Conservation (phyloP, 2,329 filamentous ascomycete genomes). For the Fusarium tjaetaba region DNA sequence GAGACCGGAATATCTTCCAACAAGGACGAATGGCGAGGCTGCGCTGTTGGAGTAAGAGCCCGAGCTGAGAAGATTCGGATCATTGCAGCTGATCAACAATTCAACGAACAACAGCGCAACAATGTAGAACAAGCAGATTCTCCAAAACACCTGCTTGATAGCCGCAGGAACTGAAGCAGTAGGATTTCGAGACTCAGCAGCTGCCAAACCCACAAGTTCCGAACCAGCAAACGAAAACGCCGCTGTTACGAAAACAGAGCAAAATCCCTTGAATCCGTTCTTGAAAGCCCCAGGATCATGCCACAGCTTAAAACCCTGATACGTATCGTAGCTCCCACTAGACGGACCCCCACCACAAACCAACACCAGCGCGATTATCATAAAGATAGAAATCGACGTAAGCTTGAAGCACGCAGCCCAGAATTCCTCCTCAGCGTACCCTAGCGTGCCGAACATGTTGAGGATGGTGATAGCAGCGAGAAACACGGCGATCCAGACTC, state of each 20-base stretch:
- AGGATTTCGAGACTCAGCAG: constrained; percentile 74
- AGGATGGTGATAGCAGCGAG: constrained; percentile 60
- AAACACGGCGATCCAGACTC: constrained; percentile 58
- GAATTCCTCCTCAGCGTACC: constrained; percentile 67
- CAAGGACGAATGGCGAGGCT: constrained; percentile 61
- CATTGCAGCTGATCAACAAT: constrained; percentile 55
- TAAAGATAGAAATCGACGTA: constrained; percentile 66
- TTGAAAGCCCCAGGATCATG: constrained; percentile 63
- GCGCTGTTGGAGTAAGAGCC: constrained; percentile 32
- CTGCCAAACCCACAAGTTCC: constrained; percentile 75
- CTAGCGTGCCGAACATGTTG: constrained; percentile 65
- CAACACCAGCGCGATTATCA: constrained; percentile 68
- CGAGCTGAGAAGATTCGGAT: constrained; percentile 53
- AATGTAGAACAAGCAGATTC: constrained; percentile 61
- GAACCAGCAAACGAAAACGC: constrained; percentile 76
- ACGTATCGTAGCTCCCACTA: constrained; percentile 54
- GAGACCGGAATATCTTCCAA: constrained; percentile 60
- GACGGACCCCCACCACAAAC: constrained; percentile 67
- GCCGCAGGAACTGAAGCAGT: constrained; percentile 79
- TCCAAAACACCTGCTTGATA: constrained; percentile 76
- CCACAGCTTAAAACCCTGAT: constrained; percentile 53
- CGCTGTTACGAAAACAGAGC: constrained; percentile 74
- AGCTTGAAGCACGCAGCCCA: constrained; percentile 65
- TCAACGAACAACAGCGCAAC: constrained; percentile 60
- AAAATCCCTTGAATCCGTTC: constrained; percentile 77